Evolutionary conservation across 768 basidiomycete species (phyloP), one percentile per base, ranked within the genome.

Genomic region (Calocybe gangraenosa): DNA sequence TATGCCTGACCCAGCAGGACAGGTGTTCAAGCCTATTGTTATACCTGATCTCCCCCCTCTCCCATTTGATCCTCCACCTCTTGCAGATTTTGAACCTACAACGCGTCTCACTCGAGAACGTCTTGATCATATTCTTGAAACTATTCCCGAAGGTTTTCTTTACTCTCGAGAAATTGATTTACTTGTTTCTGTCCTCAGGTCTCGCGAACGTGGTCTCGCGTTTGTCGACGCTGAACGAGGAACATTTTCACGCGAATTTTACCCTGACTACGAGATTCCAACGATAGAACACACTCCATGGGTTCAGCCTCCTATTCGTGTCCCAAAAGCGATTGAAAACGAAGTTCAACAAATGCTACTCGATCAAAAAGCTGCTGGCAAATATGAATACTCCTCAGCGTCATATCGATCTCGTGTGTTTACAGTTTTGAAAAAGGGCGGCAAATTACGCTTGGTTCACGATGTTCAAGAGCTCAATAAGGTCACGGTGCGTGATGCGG

Each of bases 201-300:
- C 15, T 0, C 41, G 50, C 17, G 36, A 58, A 9, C 15, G n/a
- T 2, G 59, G 55, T 0, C 37, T 61, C 3, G 62, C 54, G 1
- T 58, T 58, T n/a, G 18, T 40, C 2, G 39, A 56, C 33, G n/a
- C 20, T 15, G 61, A 70, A 41, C 44, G 54, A 2, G 69, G 69
- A 3, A 58, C 43, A 0, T 68, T 69, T 39, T 55, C 45, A 10
- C 45, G 42, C 0, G 52, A 64, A 13, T 69, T 59, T 46, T 68
- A 54, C 32, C 60, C 63, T 7, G 62, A 65, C 43, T 64, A 65
- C 25, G 51, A 58, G 15, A 59, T 67, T 17, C 61, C 63, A 0
- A 47, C 55, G 6, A 64, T 68, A 2, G 58, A 61, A 41, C 67
- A 69, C 38, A 57, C 44, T 0, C 67, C 66, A 0, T 70, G 67